A percentile compares a stretch with the other conserved stretches of the same genome.
Evolutionary conservation across 306 rosid species (phyloP).

Genomic region (Clitoria ternatea): DNA sequence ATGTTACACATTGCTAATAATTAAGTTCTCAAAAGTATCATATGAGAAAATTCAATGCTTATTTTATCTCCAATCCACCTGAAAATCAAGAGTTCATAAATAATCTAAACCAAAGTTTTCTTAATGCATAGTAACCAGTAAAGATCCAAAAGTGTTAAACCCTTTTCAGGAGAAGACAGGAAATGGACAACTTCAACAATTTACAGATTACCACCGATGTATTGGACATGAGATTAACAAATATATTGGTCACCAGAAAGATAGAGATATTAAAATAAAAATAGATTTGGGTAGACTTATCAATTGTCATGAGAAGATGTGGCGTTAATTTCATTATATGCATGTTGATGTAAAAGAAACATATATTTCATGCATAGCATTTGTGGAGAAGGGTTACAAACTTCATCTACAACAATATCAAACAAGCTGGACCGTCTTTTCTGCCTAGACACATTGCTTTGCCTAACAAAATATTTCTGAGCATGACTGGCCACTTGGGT

Average conservation of each 20-base stretch:
- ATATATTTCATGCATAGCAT: slow-evolving; percentile 8
- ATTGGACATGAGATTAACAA: neutral
- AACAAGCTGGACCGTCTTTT: slow-evolving; percentile 97
- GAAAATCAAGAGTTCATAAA: neutral
- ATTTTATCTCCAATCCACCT: slow-evolving; percentile 3
- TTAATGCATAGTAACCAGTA: neutral
- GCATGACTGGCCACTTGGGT: slow-evolving; percentile 99
- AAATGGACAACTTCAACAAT: slow-evolving; percentile 3
- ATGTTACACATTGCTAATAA: neutral
- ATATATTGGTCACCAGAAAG: neutral
- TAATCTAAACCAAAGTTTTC: neutral
- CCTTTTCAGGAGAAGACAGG: neutral
- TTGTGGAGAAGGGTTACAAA: slow-evolving; percentile 44
- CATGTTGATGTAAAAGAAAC: slow-evolving; percentile 2
- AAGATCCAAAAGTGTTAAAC: neutral
- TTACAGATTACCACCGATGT: neutral
- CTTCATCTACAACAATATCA: slow-evolving; percentile 90
- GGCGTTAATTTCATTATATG: slow-evolving; percentile 4
- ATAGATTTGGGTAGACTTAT: slow-evolving; percentile 22
- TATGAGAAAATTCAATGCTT: neutral
- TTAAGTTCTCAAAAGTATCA: neutral
- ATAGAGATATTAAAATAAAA: slow-evolving; percentile 15
- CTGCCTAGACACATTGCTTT: slow-evolving; percentile 83
- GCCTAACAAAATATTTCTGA: slow-evolving; percentile 95
- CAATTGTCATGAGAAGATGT: neutral